Evolutionary conservation across 306 rosid genomes (phyloP).

Genomic region (Rosa lucieae): DNA sequence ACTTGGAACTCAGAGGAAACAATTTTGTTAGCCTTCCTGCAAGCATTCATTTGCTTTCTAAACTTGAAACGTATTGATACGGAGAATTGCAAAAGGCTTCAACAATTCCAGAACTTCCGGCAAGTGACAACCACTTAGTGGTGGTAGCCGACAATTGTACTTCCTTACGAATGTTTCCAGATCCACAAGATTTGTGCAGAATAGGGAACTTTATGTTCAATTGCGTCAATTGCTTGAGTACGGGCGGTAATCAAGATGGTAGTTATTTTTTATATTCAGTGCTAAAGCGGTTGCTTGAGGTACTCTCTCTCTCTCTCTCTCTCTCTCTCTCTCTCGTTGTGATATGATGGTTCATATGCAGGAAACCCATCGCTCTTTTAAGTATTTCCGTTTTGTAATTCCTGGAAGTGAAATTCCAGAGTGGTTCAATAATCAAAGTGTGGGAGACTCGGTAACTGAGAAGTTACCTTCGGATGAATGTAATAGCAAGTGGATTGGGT

Average conservation of each 20-base stretch:
- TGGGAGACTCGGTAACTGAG: not conserved
- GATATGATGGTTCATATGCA: too few species aligned
- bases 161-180: not conserved
- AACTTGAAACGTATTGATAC: fast-evolving
- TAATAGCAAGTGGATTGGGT: not conserved
- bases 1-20: not conserved
- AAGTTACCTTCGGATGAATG: not conserved
- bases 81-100: not conserved
- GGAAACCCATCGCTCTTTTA: too few species aligned
- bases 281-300: not conserved
- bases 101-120: not conserved
- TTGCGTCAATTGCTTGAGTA: not conserved
- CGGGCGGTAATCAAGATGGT: not conserved
- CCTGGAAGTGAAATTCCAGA: conserved; percentile 22
- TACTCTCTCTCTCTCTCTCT: not conserved
- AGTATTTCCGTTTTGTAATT: not conserved
- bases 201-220: fast-evolving
- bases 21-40: not conserved
- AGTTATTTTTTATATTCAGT: not conserved
- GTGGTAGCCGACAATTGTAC: not conserved
- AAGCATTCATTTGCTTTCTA: not conserved
- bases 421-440: conserved; percentile 13
- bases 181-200: not conserved
- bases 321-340: too few species aligned
- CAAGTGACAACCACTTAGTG: too few species aligned